Base-by-base conservation (phyloP, 2,329 filamentous ascomycete genomes). In the Monosporascus sp. region DNA sequence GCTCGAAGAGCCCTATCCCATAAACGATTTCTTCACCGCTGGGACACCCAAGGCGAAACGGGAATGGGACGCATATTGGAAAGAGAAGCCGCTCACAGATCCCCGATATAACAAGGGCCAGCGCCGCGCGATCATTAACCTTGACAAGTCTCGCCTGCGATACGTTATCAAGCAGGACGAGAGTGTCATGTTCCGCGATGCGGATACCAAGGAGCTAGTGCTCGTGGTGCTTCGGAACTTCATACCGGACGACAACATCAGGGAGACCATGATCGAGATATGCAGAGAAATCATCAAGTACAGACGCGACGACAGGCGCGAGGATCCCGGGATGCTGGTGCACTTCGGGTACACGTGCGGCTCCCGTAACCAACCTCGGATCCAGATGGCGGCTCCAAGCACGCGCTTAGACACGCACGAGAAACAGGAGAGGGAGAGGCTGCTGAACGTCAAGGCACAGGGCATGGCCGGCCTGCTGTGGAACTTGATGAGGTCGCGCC, bases 141-240 rank as follows among this genome's bases (percentile, higher is more conserved):
- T 60, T 6, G 57, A 59, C 25, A 35, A 44, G 22, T 51, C 48
- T 11, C 37, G 41, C 7, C 41, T 62, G 7, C 39, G 51, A 44
- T 60, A 59, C 44, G 51, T 54, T 11, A 49, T 63, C 17, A 44
- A 37, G n/a, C 56, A 59, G 50, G 48, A 59, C 17, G 60, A 61
- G 47, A 63, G 60, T 37, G 55, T 61, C n/a, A 57, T 60, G 14
- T 54, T 63, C 45, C 53, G 56, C n/a, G 58, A 63, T 37, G 55
- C 53, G 0, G 53, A 59, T n/a, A 63, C 60, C 0, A 53, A 54
- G 31, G 53, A 59, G 37, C 50, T 61, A 7, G 53, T 58, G 3
- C 45, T 63, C 5, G 49, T 63, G 5, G 54, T 63, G 8, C 53
- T 62, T 8, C 59, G 61, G 4, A 38, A 60, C 49, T 57, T 60